Base-by-base conservation (phyloP, 129 eudicot genomes). In the Chrysanthemum makinoi region DNA sequence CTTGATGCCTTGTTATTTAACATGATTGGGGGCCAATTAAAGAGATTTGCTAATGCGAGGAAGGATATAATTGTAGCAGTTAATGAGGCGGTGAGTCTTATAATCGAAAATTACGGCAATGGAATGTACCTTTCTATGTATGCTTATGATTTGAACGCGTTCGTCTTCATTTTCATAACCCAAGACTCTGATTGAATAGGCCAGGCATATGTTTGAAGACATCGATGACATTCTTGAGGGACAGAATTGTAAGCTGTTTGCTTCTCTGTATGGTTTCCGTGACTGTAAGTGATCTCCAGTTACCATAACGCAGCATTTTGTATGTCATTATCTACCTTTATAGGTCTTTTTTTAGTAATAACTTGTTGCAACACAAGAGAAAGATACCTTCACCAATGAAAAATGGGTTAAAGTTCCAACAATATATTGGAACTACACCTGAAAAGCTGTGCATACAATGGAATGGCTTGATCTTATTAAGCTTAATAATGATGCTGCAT, bases 121-220 rank as follows among this genome's bases (percentile, higher is more conserved):
- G 30, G 16, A 53, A 5, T 54, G 39, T 33, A 51, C 16, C 53
- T 73, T 51, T 73, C 26, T 64, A 30, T 51, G 13, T 64, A 61
- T 48, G 57, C 47, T 44, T 20, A 49, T 16, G 20, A 26, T 19
- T 62, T 62, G 8, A 73, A 60, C 50, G 62, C 22, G 6, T 62
- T 74, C 55, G 1, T 16, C 22, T 66, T 72, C 46, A 50, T 72
- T 78, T 76, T 69, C 72, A 52, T 79, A 73, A 65, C 75, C 62
- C 35, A 51, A 77, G 75, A 51, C 53, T 77, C 59, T 73, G 20
- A 68, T 78, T 84, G 83, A 72, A 77, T 81, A 94, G 97, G 99
- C 90, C 72, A 94, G 99, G 52, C 97, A 94, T 77, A 94, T 94
- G 99, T 94, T 94, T 80, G 96, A 94, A 78, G 99, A 94, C 69